Evolutionary conservation across 2,329 filamentous ascomycete genomes (phyloP), one percentile per base, ranked within the genome.

Genomic region (Chrysoporthe puriensis): DNA sequence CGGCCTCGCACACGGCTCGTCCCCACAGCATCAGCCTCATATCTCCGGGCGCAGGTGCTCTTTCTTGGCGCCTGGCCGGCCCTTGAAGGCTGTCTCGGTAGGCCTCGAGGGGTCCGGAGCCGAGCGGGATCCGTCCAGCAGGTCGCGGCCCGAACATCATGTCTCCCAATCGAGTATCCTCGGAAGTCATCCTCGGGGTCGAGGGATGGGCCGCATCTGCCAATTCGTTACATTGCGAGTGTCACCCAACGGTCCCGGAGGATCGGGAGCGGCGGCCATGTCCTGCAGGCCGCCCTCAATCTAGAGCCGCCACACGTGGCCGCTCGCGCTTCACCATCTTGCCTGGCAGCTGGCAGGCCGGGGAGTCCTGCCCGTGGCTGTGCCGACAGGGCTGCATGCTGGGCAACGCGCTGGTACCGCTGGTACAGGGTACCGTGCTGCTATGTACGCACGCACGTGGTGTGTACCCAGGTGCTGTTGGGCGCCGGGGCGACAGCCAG

Each of bases 11-110:
- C 36, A 42, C 34, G n/a, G 32, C 42, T 46, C 9, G 13, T 32
- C 57, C 21, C 59, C 42, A 48, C 59, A 61, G 42, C 43, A 61
- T 34, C n/a, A 61, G 59, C 69, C 69, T 70, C 67, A 64, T 66
- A 65, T 66, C 62, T 70, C 64, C 46, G 69, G 69, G 67, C 64
- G 62, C 69, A 70, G 36, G 32, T 67, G 67, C 26, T 56, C 62
- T 67, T 60, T 40, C 26, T 4, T 60, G 21, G 21, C 18, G 58
- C 42, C 59, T 46, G 43, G 43, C 18, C 59, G 59, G 42, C 21
- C 26, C 26, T 48, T 8, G 7, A 21, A 48, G 42, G 59, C 59
- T 32, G 42, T 61, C 43, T 26, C 32, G 46, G 32, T 32, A 44
- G 60, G 46, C 60, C 50, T 62, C 18, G 13, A 16, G 26, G 26